A percentile compares a stretch with the other conserved stretches of the same genome.
These are phyloP conservation scores for Epichloe elymi DNA, from an alignment of 2,329 filamentous ascomycete genomes.

Conservation along the genomic window DNA sequence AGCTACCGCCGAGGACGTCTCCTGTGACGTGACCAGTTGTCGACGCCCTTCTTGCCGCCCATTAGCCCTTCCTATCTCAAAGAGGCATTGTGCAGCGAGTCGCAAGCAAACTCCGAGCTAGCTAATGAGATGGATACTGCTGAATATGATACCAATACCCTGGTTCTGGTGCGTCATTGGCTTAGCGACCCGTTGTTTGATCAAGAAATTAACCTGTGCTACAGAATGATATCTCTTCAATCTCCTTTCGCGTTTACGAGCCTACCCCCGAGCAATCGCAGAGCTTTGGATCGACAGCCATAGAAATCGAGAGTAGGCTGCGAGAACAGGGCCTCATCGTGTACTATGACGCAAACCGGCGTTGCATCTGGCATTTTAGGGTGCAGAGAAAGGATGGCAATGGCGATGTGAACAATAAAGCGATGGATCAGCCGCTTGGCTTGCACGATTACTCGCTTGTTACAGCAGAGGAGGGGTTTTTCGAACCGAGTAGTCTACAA, in stretches of 20 bases:
- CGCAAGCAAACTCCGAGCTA: conserved; percentile 4
- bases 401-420: conserved; percentile 10
- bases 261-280: conserved; percentile 29
- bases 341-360: conserved; percentile 35
- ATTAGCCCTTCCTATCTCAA: not conserved
- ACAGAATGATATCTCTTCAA: conserved; percentile 43
- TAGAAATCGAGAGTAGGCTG: conserved; percentile 38
- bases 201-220: conserved; percentile 7
- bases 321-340: conserved; percentile 40
- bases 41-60: conserved; percentile 8
- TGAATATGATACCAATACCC: conserved; percentile 49
- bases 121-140: conserved; percentile 45
- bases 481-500: conserved; percentile 36
- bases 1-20: not conserved
- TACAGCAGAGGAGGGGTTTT: conserved; percentile 34
- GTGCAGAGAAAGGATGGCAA: conserved; percentile 29
- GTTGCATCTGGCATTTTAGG: conserved; percentile 42
- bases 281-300: conserved; percentile 30
- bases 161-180: conserved; percentile 37
- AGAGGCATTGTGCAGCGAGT: conserved; percentile 2
- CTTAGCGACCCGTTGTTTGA: not conserved
- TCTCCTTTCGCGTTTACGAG: conserved; percentile 43
- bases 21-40: conserved; percentile 1
- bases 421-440: conserved; percentile 28
- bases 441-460: conserved; percentile 30